Evolutionary conservation across 2,329 filamentous ascomycete species (phyloP), one percentile per base, ranked within the genome.

Genomic region (Epichloe aotearoae): DNA sequence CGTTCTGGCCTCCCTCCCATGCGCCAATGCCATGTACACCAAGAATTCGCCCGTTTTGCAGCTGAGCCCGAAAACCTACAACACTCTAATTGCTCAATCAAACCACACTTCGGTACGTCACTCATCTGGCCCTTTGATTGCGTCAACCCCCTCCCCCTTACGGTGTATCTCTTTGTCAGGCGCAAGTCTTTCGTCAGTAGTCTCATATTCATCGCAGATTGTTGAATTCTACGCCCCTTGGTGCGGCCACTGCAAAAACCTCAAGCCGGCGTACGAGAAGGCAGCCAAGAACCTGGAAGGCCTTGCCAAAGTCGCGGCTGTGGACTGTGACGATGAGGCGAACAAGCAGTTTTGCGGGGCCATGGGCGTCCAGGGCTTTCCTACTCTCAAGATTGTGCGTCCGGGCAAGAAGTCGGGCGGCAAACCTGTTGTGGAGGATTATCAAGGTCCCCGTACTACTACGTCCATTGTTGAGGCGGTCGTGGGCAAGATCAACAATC

Each of bases 191-290:
- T 8, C 46, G 11, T 20, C 42, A 34, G 7, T 3, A 52, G 8
- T 3, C 40, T 47, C 17, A 47, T 15, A 12, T 48, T 15, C 15
- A 34, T 41, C 23, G 34, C 57, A 82, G 76, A 76, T 82, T 44
- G 70, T 82, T 64, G 88, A 90, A 70, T 97, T 97, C 76, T 97
- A 95, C 63, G 91, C 91, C 8, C 91, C 91, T 23, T 97, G 91
- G 91, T 97, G 93, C 62, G 93, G 91, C 41, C 93, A 97, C 71
- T 98, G 93, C 73, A 79, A 95, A 95, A 96, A 86, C 70, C 84
- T 98, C 62, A 90, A 96, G 71, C 91, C 90, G 3, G 87, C 88
- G 43, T 98, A 93, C 70, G 91, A 97, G 68, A 95, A 95, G 69
- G 90, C 84, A 2, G 93, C 93, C 59, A 86, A 84, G 61, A 88